Evolutionary conservation across 345 rosid species (phyloP).

Genomic region (Firmiana major): DNA sequence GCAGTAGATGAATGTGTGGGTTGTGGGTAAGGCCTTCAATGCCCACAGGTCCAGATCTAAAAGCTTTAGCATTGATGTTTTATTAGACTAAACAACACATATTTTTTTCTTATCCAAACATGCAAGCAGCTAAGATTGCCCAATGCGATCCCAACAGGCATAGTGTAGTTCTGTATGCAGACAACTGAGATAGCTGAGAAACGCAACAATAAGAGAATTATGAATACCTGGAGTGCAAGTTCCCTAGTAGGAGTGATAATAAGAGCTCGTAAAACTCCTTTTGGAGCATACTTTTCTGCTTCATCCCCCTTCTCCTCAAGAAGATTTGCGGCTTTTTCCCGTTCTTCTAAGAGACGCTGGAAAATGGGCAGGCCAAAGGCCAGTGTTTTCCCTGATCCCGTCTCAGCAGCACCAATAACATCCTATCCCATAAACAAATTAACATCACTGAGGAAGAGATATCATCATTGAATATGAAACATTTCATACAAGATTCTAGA

Average conservation of each 20-base stretch:
- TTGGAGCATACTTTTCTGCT: conserved; percentile 62
- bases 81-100: neutral
- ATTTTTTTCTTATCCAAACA: neutral
- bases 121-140: neutral
- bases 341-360: conserved; percentile 88
- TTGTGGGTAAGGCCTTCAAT: neutral
- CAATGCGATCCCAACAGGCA: neutral
- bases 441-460: conserved; percentile 3
- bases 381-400: conserved; percentile 98
- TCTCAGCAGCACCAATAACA: conserved; percentile 95
- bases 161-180: neutral
- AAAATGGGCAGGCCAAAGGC: conserved; percentile 95
- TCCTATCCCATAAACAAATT: conserved; percentile 47
- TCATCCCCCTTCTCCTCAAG: conserved; percentile 49
- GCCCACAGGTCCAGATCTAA: neutral
- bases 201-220: conserved; percentile 15
- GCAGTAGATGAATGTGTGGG: neutral
- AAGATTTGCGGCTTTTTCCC: conserved; percentile 55
- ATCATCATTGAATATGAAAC: neutral
- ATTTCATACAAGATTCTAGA: conserved; percentile 5
- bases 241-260: conserved; percentile 95
- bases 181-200: neutral
- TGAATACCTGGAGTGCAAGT: conserved; percentile 79
- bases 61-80: neutral
- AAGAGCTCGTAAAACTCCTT: conserved; percentile 76